These are phyloP conservation scores for Ceratocystiopsis sp. DNA, from an alignment of 2,329 filamentous ascomycete genomes.

Conservation along the genomic window DNA sequence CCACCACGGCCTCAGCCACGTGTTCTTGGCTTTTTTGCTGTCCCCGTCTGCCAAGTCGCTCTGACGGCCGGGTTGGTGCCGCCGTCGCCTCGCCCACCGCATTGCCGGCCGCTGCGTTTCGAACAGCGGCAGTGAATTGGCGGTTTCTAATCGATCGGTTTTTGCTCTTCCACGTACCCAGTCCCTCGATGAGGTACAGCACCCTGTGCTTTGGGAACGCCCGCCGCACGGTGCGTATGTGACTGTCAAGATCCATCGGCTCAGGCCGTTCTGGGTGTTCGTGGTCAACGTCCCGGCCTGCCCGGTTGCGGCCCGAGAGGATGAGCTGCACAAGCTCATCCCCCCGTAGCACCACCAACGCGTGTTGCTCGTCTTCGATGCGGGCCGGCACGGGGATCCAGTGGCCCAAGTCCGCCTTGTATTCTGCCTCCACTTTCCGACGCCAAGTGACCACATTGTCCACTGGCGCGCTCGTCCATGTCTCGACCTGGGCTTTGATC, in stretches of 20 bases:
- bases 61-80: constrained; percentile 9
- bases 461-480: constrained; percentile 25
- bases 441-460: constrained; percentile 48
- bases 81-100: constrained; percentile 8
- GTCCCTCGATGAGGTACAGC: constrained; percentile 58
- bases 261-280: too few relatives aligned
- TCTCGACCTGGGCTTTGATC: constrained; percentile 28
- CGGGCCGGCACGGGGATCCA: constrained; percentile 46
- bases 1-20: constrained; percentile 50
- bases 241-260: constrained; percentile 28
- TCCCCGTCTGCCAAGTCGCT: constrained; percentile 12
- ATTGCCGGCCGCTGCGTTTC: constrained; percentile 14
- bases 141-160: constrained; percentile 51
- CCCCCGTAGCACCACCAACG: constrained; percentile 43
- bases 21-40: constrained; percentile 29
- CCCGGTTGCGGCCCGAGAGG: constrained; percentile 15
- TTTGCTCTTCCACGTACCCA: constrained; percentile 48
- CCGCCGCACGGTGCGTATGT: constrained; percentile 37
- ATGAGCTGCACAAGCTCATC: constrained; percentile 48
- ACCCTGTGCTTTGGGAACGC: constrained; percentile 35
- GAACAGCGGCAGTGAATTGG: constrained; percentile 48
- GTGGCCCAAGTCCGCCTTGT: constrained; percentile 39
- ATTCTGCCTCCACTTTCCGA: constrained; percentile 46
- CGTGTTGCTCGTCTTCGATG: constrained; percentile 40
- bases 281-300: constrained; percentile 9